Percentiles rank a stretch among this genome's conserved stretches.
phyloP scores from a whole-genome alignment of 306 rosid genomes.

The Biancaea sappan region DNA sequence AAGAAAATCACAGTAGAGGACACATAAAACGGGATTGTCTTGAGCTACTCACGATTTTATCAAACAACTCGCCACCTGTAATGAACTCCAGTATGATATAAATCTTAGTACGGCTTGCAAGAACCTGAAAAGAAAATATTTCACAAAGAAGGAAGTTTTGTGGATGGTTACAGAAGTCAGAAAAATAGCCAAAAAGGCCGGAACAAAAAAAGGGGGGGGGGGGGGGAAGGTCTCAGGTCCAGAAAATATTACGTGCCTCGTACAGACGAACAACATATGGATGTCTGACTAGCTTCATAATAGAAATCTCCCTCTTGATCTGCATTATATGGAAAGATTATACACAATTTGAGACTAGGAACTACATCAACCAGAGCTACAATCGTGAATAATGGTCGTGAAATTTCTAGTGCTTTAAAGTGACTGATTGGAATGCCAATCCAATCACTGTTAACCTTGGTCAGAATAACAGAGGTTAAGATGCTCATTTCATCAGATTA shows the following conservation, averaged over 20 bases:
- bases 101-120: conserved; percentile 88
- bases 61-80: conserved; percentile 97
- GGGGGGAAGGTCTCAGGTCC: not conserved
- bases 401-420: not conserved
- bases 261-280: conserved; percentile 85
- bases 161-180: not conserved
- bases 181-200: conserved; percentile 6
- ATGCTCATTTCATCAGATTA: not conserved
- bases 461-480: not conserved
- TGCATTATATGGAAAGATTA: conserved; percentile 36
- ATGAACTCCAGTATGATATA: conserved; percentile 87
- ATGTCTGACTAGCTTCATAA: conserved; percentile 93
- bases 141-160: conserved; percentile 16
- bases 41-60: conserved; percentile 77
- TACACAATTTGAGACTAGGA: not conserved
- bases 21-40: conserved; percentile 3
- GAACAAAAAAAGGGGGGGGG: not conserved
- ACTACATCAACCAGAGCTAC: not conserved
- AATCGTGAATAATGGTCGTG: not conserved
- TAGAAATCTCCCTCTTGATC: conserved; percentile 91
- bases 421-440: not conserved
- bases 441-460: not conserved
- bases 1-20: not conserved
- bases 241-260: conserved; percentile 57
- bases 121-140: conserved; percentile 58